These are phyloP conservation scores for Metarhizium robertsii DNA, from an alignment of 2,329 filamentous ascomycete genomes.

Conservation along the genomic window DNA sequence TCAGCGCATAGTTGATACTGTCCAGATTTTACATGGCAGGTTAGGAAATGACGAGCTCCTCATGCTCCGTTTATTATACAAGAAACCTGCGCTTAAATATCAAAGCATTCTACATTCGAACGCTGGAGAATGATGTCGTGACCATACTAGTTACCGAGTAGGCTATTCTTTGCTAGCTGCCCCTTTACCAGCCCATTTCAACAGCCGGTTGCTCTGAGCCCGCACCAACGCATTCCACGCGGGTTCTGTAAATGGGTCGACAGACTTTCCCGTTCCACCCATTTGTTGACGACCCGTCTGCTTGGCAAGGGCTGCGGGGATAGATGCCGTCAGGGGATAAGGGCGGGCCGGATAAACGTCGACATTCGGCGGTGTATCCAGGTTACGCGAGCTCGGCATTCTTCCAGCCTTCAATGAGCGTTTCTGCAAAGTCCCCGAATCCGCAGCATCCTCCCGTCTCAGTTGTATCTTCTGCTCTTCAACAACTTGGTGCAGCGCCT, in stretches of 20 bases:
- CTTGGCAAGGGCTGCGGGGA: constrained; percentile 1
- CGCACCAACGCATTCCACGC: constrained; percentile 6
- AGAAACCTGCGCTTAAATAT: too few relatives aligned
- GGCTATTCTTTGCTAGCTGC: not conserved
- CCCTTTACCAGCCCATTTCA: not conserved
- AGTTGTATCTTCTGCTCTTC: constrained; percentile 26
- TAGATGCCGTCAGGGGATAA: not conserved
- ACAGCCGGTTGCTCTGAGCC: not conserved
- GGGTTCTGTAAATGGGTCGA: constrained; percentile 4
- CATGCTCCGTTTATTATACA: not conserved
- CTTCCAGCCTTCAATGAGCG: not conserved
- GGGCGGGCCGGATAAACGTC: not conserved
- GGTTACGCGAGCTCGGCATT: not conserved
- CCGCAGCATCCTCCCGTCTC: constrained; percentile 11
- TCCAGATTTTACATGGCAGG: not conserved
- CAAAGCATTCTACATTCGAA: too few relatives aligned
- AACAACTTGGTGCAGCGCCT: constrained; percentile 30
- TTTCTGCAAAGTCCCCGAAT: not conserved
- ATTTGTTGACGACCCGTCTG: not conserved
- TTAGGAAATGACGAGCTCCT: not conserved
- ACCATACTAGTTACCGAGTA: not conserved
- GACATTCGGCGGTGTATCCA: constrained; percentile 5
- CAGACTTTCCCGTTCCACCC: not conserved
- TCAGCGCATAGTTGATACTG: not conserved
- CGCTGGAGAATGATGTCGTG: not conserved